A percentile compares a stretch with the other conserved stretches of the same genome.
Evolutionary conservation across 2,329 filamentous ascomycete species (phyloP).

Genomic region (Pseudocercospora cruenta): DNA sequence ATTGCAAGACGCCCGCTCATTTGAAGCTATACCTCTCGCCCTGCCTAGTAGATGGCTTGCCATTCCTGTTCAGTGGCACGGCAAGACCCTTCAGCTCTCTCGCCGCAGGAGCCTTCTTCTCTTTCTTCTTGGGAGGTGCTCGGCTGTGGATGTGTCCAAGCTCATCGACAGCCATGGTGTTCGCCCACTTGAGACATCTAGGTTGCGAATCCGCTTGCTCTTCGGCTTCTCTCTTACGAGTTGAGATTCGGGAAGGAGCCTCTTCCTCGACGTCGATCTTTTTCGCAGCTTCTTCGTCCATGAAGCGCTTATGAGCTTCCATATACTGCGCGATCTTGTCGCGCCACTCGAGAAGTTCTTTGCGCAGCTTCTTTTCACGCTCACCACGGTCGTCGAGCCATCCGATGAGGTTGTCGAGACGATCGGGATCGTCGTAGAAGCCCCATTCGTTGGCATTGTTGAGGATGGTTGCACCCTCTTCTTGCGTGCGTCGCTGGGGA

Average conservation of each 20-base stretch:
- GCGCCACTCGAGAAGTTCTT: slow-evolving; percentile 78
- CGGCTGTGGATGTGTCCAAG: slow-evolving; percentile 38
- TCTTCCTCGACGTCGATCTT: slow-evolving; percentile 53
- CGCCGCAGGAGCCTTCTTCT: slow-evolving; percentile 33
- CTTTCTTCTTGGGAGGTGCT: slow-evolving; percentile 38
- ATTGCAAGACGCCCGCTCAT: not conserved
- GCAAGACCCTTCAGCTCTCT: slow-evolving; percentile 42
- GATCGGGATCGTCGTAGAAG: slow-evolving; percentile 79
- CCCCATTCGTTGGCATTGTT: slow-evolving; percentile 83
- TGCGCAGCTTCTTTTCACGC: slow-evolving; percentile 84
- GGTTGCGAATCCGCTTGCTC: slow-evolving; percentile 58
- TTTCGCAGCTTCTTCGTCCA: slow-evolving; percentile 54
- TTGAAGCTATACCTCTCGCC: slow-evolving; percentile 49
- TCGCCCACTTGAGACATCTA: slow-evolving; percentile 68
- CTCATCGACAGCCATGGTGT: slow-evolving; percentile 58
- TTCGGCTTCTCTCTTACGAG: slow-evolving; percentile 63
- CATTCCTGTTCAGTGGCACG: slow-evolving; percentile 49
- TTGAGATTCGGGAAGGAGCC: slow-evolving; percentile 59
- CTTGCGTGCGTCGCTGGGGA: slow-evolving; percentile 78
- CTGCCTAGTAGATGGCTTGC: slow-evolving; percentile 56
- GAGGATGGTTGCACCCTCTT: slow-evolving; percentile 82
- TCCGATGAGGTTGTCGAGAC: slow-evolving; percentile 75
- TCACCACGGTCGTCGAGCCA: slow-evolving; percentile 89
- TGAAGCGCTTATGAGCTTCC: slow-evolving; percentile 45
- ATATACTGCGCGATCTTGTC: slow-evolving; percentile 76